Conservation (phyloP, 495 filamentous ascomycete species). For the Talaromyces wortmannii region DNA sequence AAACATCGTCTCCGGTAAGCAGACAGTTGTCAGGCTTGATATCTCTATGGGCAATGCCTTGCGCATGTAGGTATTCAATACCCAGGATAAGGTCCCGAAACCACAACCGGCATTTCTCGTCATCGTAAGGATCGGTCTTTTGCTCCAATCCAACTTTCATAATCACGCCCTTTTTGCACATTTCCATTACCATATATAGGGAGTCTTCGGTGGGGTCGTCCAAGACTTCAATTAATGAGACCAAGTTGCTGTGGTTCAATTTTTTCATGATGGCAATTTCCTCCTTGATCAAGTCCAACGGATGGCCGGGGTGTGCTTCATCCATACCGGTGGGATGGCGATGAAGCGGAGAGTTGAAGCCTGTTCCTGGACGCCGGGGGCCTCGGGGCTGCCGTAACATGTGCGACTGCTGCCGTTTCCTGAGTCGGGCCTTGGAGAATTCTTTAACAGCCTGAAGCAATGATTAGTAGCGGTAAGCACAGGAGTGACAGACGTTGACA, state of each 20-base stretch:
- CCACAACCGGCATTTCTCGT: slow-evolving; percentile 81
- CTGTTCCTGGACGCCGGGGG: slow-evolving; percentile 44
- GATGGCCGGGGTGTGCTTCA: slow-evolving; percentile 60
- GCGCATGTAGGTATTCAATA: slow-evolving; percentile 93
- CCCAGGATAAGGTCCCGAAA: slow-evolving; percentile 94
- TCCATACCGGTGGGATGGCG: slow-evolving; percentile 40
- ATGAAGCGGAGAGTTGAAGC: slow-evolving; percentile 59
- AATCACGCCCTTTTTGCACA: slow-evolving; percentile 96
- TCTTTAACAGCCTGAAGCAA: slow-evolving; percentile 80
- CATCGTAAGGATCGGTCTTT: slow-evolving; percentile 71
- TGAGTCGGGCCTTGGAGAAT: slow-evolving; percentile 87
- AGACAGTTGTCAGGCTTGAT: slow-evolving; percentile 98
- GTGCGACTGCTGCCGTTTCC: slow-evolving; percentile 91
- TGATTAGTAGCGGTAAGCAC: background rate
- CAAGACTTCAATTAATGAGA: slow-evolving; percentile 86
- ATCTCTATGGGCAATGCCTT: slow-evolving; percentile 92
- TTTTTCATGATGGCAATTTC: slow-evolving; percentile 99
- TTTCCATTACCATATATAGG: slow-evolving; percentile 96
- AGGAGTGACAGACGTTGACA: slow-evolving; percentile 44
- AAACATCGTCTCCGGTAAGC: slow-evolving; percentile 79
- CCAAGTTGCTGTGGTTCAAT: slow-evolving; percentile 85
- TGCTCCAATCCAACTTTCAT: slow-evolving; percentile 95
- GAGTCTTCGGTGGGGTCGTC: slow-evolving; percentile 95
- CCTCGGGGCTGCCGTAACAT: slow-evolving; percentile 66
- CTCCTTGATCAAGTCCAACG: slow-evolving; percentile 83